Evolutionary conservation across 2,329 filamentous ascomycete genomes (phyloP).

Genomic region (Colletotrichum chrysophilum): DNA sequence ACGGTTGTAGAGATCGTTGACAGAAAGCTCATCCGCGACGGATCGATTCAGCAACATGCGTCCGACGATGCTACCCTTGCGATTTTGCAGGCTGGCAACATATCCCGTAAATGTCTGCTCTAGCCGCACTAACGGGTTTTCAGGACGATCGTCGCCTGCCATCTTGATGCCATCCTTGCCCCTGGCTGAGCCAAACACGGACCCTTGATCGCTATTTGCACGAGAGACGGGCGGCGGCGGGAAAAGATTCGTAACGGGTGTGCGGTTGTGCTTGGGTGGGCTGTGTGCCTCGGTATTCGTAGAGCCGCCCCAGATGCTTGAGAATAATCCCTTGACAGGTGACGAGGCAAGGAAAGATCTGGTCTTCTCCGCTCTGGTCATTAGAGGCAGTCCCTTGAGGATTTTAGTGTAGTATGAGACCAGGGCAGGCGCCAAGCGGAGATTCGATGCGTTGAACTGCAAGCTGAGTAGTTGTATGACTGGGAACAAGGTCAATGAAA

Average conservation of each 20-base stretch:
- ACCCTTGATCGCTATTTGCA: constrained; percentile 52
- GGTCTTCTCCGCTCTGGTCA: constrained; percentile 67
- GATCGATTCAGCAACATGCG: constrained; percentile 74
- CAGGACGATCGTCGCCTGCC: constrained; percentile 57
- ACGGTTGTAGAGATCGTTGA: constrained; percentile 91
- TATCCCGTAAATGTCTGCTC: constrained; percentile 89
- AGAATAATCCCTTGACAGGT: constrained; percentile 82
- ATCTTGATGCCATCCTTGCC: constrained; percentile 49
- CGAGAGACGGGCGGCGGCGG: constrained; percentile 38
- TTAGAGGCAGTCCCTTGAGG: constrained; percentile 71
- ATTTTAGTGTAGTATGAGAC: constrained; percentile 81
- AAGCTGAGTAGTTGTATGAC: constrained; percentile 75
- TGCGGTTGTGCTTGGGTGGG: constrained; percentile 44
- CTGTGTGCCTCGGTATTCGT: constrained; percentile 46
- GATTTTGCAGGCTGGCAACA: constrained; percentile 79
- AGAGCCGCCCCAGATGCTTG: constrained; percentile 75
- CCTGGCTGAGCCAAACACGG: constrained; percentile 60
- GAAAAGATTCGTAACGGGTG: constrained; percentile 43
- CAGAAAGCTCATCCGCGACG: constrained; percentile 75
- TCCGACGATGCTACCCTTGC: constrained; percentile 87
- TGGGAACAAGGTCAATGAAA: constrained; percentile 45
- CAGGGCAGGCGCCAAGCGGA: constrained; percentile 68
- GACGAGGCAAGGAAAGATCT: constrained; percentile 79
- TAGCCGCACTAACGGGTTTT: constrained; percentile 73
- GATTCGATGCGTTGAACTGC: constrained; percentile 72